Evolutionary conservation across 2,329 filamentous ascomycete species (phyloP), one percentile per base, ranked within the genome.

Genomic region (Hypoxylon sp.): DNA sequence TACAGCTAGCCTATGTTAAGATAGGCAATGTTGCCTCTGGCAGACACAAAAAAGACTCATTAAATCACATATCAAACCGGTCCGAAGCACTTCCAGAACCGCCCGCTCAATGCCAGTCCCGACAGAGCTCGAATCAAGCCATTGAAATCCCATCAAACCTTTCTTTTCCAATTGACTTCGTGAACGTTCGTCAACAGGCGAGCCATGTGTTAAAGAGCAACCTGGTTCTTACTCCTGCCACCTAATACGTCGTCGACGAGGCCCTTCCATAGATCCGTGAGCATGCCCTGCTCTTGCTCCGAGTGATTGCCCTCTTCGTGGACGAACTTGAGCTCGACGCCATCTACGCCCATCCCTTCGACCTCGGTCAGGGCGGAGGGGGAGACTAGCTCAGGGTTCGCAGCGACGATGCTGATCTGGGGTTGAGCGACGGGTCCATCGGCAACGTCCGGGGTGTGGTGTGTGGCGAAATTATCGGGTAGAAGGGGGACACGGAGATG

Each of bases 401-500:
- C 80, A 9, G 87, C 87, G 26, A 90, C 78, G 65, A 90, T 83
- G 69, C 80, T 80, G 73, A 86, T 85, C 73, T 84, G 78, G 14
- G 82, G 79, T 44, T 70, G 69, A 4, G 77, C 71, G 38, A 84
- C 68, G 8, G 82, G 79, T 3, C 75, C 77, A 61, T 85, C 81
- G 11, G 73, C 55, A 12, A 78, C 74, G 69, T 85, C 82, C 33
- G 82, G 78, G 0, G 72, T 74, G 68, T 83, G 80, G 54, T 82
- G 78, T 8, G 77, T 75, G 48, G 75, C 72, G 76, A 83, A 86
- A 79, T 85, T 87, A 77, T 89, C 87, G 11, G 87, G 87, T 8
- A 89, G 80, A 4, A 89, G 80, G 30, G 87, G 87, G 32, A 89
- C 83, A 68, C 85, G 86, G 51, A 86, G 79, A 64, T 79, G 74